phyloP scores from a whole-genome alignment of 129 eudicot species.

The Lactuca saligna region DNA sequence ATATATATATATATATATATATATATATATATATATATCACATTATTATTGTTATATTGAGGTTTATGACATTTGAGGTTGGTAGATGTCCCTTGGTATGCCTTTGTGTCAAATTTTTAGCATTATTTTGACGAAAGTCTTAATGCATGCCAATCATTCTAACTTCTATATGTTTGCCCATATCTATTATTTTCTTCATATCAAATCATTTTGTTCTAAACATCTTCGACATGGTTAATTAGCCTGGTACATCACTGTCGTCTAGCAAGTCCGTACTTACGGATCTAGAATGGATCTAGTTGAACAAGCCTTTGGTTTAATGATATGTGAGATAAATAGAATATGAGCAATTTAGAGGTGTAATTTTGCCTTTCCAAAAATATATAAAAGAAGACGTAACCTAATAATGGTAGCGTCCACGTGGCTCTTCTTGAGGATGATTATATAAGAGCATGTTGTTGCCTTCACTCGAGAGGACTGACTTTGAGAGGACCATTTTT shows the following conservation, averaged over 20 bases:
- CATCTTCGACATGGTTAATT: not conserved
- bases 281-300: not conserved
- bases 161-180: constrained; percentile 16
- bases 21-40: not conserved
- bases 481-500: too few relatives aligned
- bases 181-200: not conserved
- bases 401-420: too few relatives aligned
- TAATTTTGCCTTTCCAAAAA: too few relatives aligned
- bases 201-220: not conserved
- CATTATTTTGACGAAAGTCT: constrained; percentile 24
- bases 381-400: too few relatives aligned
- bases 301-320: not conserved
- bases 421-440: too few relatives aligned
- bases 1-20: too few relatives aligned
- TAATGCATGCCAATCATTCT: constrained; percentile 17
- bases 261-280: not conserved
- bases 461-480: too few relatives aligned
- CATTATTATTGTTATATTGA: not conserved
- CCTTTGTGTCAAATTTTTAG: constrained; percentile 21
- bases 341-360: too few relatives aligned
- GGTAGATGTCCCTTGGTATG: constrained; percentile 24
- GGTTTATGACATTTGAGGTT: constrained; percentile 14
- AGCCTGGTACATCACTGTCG: not conserved
- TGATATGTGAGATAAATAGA: not conserved
- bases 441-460: too few relatives aligned